Conservation (phyloP, 306 rosid genomes). For the Vigna reflexopilosa region DNA sequence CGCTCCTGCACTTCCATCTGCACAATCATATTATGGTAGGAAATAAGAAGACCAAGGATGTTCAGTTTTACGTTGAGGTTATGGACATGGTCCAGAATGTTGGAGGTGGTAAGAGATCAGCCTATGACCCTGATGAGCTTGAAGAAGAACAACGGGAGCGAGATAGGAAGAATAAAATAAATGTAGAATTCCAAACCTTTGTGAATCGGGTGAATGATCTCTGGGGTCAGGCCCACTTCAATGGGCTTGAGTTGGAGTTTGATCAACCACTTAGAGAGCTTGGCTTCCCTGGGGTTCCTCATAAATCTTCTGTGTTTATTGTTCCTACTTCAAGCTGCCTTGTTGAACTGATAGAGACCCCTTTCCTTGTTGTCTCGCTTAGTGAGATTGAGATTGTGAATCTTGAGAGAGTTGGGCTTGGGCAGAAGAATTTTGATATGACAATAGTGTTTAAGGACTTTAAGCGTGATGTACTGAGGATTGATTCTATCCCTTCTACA, state of each 20-base stretch:
- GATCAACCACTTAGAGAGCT: constrained; percentile 98
- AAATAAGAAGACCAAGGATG: constrained; percentile 94
- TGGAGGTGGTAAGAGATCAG: constrained; percentile 90
- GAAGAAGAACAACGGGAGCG: constrained; percentile 99
- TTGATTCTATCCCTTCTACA: constrained; percentile 88
- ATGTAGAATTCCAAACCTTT: constrained; percentile 83
- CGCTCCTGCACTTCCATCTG: constrained; percentile 90
- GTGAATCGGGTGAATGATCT: constrained; percentile 91
- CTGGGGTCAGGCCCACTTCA: constrained; percentile 93
- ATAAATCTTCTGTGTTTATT: constrained; percentile 85
- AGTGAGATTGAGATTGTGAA: constrained; percentile 96
- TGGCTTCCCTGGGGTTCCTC: constrained; percentile 96
- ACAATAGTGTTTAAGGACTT: constrained; percentile 93
- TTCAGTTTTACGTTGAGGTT: constrained; percentile 90
- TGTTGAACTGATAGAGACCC: constrained; percentile 90
- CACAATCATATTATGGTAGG: constrained; percentile 98
- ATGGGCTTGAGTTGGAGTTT: constrained; percentile 83
- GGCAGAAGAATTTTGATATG: constrained; percentile 98
- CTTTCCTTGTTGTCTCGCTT: constrained; percentile 87
- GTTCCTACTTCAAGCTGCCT: constrained; percentile 92
- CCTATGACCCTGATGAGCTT: constrained; percentile 95
- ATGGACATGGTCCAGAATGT: constrained; percentile 93
- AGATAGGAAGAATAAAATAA: constrained; percentile 88
- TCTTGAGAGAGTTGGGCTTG: constrained; percentile 96
- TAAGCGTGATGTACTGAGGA: constrained; percentile 88